Evolutionary conservation across 148 eudicot species (phyloP).

Genomic region (Arctostaphylos glauca): DNA sequence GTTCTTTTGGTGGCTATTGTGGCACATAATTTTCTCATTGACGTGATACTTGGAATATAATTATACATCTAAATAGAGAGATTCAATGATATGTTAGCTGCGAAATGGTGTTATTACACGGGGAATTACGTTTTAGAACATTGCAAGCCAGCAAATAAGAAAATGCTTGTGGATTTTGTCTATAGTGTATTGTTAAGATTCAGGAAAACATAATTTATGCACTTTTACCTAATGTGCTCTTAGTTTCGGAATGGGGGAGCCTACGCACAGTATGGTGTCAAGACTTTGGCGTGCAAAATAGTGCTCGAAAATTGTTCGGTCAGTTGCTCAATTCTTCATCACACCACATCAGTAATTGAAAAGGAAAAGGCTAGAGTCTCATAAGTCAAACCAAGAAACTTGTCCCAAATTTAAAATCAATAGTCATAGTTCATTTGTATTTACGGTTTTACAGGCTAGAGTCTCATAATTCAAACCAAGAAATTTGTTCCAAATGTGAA

Average conservation of each 20-base stretch:
- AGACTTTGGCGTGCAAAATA: no score
- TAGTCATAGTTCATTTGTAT: no score
- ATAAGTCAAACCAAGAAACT: no score
- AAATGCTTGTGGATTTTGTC: background rate
- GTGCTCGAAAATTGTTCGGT: no score
- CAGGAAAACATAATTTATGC: background rate
- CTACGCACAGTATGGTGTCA: no score
- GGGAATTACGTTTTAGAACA: background rate
- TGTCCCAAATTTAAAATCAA: no score
- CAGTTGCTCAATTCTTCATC: no score
- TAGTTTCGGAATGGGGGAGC: background rate
- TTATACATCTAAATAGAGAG: background rate
- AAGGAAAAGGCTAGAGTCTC: no score
- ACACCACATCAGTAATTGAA: no score
- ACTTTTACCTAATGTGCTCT: background rate
- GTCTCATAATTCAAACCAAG: no score
- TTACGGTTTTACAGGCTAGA: no score
- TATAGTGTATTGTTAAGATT: background rate
- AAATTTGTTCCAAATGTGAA: no score
- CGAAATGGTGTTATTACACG: background rate
- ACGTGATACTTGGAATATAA: background rate
- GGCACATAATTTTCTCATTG: background rate
- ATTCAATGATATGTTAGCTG: background rate
- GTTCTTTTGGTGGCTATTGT: slow-evolving; percentile 2
- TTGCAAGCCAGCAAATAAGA: background rate